Evolutionary conservation across 106 monocot species (phyloP).

Genomic region (Dendrobium officinale): DNA sequence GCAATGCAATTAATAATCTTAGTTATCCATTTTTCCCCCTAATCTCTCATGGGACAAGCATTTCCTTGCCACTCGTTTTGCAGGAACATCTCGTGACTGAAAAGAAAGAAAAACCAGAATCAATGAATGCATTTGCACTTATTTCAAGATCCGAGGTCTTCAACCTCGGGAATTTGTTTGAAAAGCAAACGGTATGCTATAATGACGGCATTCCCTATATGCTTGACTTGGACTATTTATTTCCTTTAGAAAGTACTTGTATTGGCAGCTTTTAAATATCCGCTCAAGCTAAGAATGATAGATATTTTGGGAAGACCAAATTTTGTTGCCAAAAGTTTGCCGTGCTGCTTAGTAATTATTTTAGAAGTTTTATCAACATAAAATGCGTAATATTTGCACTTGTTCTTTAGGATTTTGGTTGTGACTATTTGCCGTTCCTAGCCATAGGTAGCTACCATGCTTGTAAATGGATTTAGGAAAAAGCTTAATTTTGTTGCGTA

Average conservation of each 20-base stretch:
- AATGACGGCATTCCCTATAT: not conserved
- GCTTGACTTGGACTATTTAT: not conserved
- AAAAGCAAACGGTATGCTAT: slow-evolving; percentile 53
- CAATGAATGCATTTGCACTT: slow-evolving; percentile 92
- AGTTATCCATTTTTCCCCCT: not conserved
- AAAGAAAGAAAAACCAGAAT: slow-evolving; percentile 76
- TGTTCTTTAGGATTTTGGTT: too few species aligned
- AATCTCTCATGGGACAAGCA: not conserved
- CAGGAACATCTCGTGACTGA: slow-evolving; percentile 78
- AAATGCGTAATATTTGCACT: too few species aligned
- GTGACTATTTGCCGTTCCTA: too few species aligned
- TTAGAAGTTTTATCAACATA: too few species aligned
- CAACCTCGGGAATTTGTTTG: slow-evolving; percentile 88
- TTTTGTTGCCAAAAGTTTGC: too few species aligned
- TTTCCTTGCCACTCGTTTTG: slow-evolving; percentile 8
- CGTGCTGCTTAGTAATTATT: too few species aligned
- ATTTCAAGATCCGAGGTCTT: slow-evolving; percentile 79
- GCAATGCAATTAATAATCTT: not conserved
- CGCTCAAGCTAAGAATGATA: too few species aligned
- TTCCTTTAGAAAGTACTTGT: not conserved
- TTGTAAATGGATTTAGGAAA: too few species aligned
- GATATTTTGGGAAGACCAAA: too few species aligned
- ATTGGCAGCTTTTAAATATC: not conserved
- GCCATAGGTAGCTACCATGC: too few species aligned
- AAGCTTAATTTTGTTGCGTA: too few species aligned